Evolutionary conservation across 2,329 filamentous ascomycete genomes (phyloP), one percentile per base, ranked within the genome.

Genomic region (Kalmusia sp.): DNA sequence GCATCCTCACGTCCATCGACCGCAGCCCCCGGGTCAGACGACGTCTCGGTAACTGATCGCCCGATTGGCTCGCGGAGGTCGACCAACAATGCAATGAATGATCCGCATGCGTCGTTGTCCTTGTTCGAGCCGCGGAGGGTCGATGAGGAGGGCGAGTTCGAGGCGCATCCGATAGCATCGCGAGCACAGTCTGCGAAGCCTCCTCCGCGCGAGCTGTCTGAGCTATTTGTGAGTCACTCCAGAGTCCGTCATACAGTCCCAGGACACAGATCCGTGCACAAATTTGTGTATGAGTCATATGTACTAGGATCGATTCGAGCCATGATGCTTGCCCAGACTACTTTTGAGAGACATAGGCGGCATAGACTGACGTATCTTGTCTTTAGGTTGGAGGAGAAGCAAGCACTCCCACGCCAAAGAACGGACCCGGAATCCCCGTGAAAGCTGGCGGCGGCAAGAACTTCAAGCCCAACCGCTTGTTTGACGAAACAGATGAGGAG

Each of bases 61-160:
- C 78, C 79, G 0, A 70, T 78, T 41, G 68, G 73, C 4, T 76
- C 68, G 58, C 58, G 65, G 53, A 59, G 58, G 48, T 66, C 68
- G 4, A 65, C 67, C 22, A 74, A 59, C 58, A 72, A 72, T 58
- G 74, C 74, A 38, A 77, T 69, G 55, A 69, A 71, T 41, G 79
- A 80, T 59, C 77, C 77, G 21, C 77, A 92, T 71, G 86, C 90
- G 14, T 88, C 88, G 39, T 80, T 93, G 11, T 85, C 89, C 34
- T 82, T 96, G 19, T 96, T 95, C 71, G 84, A 86, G 30, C 82
- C 89, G 39, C 86, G 87, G 68, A 84, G 92, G 67, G 79, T 84
- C 58, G 80, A 82, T 41, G 82, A 87, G 55, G 78, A 81, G 34
- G 60, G 74, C 72, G 47, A 70, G 37, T 72, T 77, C 30, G 68